phyloP scores from a whole-genome alignment of 306 rosid genomes.

The Prunus persica region DNA sequence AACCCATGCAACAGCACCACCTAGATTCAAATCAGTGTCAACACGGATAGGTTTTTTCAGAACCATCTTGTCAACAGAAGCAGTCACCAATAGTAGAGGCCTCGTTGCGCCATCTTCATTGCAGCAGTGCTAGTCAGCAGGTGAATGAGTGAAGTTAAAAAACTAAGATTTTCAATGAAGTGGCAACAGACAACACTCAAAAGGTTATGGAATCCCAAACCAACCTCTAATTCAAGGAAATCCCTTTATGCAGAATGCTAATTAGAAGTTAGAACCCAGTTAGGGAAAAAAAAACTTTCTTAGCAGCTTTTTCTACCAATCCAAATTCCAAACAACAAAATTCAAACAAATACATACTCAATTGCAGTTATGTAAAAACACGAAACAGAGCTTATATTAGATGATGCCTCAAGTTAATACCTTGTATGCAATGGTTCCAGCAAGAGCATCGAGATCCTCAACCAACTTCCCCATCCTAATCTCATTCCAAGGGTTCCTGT shows the following conservation, averaged over 20 bases:
- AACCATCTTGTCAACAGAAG: constrained; percentile 80
- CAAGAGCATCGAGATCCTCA: constrained; percentile 89
- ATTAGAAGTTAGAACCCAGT: background rate
- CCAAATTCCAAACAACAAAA: background rate
- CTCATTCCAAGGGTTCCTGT: constrained; percentile 78
- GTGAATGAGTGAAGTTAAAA: background rate
- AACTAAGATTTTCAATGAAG: background rate
- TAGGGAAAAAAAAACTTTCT: too few species aligned
- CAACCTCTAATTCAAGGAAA: too few species aligned
- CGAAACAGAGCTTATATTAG: too few species aligned
- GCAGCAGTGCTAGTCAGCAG: constrained; percentile 58
- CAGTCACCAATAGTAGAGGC: constrained; percentile 73
- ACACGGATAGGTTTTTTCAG: constrained; percentile 56
- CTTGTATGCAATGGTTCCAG: constrained; percentile 84
- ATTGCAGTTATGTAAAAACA: background rate
- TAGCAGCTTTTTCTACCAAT: background rate
- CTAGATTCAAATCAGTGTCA: constrained; percentile 54
- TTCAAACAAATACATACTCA: background rate
- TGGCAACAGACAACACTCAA: background rate
- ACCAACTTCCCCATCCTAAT: constrained; percentile 74
- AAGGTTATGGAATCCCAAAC: background rate
- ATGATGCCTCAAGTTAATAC: constrained; percentile 13
- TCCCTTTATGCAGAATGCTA: background rate
- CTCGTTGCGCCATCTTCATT: constrained; percentile 57
- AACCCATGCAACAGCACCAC: constrained; percentile 87